These are phyloP conservation scores for Candida oleophila DNA, from an alignment of 805 yeast genomes.

Conservation along the genomic window DNA sequence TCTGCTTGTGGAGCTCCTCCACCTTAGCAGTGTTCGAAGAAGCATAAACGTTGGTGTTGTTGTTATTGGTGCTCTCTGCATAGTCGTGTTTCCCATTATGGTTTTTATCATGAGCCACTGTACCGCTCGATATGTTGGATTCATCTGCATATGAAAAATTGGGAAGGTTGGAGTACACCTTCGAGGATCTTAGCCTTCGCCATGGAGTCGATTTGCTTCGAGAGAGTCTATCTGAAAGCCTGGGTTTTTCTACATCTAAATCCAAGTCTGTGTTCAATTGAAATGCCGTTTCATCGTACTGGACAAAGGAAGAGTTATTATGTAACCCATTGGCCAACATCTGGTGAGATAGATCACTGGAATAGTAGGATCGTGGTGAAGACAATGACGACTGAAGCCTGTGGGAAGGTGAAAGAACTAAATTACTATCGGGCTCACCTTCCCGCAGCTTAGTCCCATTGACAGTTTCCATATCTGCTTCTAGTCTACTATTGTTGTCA, in stretches of 20 bases:
- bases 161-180: neutral
- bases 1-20: slow-evolving; percentile 31
- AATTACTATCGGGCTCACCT: neutral
- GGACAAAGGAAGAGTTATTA: neutral
- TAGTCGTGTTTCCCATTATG: neutral
- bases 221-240: slow-evolving; percentile 2
- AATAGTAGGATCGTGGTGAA: neutral
- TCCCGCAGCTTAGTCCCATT: neutral
- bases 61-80: no score
- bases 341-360: neutral
- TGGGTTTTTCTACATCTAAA: slow-evolving; percentile 9
- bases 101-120: slow-evolving; percentile 5
- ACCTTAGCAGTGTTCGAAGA: slow-evolving; percentile 17
- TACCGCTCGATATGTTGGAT: slow-evolving; percentile 12
- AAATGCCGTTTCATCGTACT: slow-evolving; percentile 21
- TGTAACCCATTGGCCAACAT: neutral
- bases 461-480: neutral
- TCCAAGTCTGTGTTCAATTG: slow-evolving; percentile 22
- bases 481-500: slow-evolving; percentile 15
- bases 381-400: neutral
- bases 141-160: neutral
- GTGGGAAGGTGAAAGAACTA: neutral
- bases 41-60: slow-evolving; percentile 7
- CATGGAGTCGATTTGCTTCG: slow-evolving; percentile 9
- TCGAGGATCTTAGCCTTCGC: slow-evolving; percentile 4